Evolutionary conservation across 2,329 filamentous ascomycete species (phyloP), one percentile per base, ranked within the genome.

Genomic region (Colletotrichum camelliae): DNA sequence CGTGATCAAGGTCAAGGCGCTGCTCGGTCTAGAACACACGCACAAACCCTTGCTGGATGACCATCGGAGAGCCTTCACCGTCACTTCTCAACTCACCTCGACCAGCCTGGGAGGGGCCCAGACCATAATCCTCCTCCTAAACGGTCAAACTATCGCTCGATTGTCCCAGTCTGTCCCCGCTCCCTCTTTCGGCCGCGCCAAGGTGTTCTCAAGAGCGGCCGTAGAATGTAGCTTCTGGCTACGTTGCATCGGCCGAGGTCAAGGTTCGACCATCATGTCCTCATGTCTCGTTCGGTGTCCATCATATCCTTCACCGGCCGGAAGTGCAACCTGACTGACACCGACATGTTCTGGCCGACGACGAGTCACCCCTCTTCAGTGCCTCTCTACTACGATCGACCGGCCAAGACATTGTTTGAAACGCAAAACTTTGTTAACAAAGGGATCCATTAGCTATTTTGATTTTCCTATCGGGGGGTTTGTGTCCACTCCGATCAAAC

Each of bases 371-470:
- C 31, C 31, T 33, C 0, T 7, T 61, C 29, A n/a, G 15, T n/a
- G 57, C 8, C 35, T 21, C 58, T 62, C n/a, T 33, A 13, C 37
- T 21, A 21, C 21, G 35, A 43, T 43, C 18, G 15, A 65, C 4
- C 33, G 6, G 21, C 27, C 55, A 52, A 61, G 57, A 61, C 55
- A 61, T 29, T 43, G n/a, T 65, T 18, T 65, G 62, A 48, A 33
- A 39, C 18, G 39, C 4, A 62, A 33, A 35, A 33, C 39, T 33
- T 27, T 67, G 39, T 18, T 72, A 61, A 72, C 52, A 72, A 58
- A 66, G 67, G n/a, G 72, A 61, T 75, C 57, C 72, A 75, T 75
- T 75, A 75, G 52, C 52, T 75, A 75, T 72, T 72, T 72, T 72
- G 58, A 21, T 55, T 39, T 67, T 71, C 48, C 60, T 66, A 29